Conservation (phyloP, 345 rosid species). For the Sisymbrium irio region DNA sequence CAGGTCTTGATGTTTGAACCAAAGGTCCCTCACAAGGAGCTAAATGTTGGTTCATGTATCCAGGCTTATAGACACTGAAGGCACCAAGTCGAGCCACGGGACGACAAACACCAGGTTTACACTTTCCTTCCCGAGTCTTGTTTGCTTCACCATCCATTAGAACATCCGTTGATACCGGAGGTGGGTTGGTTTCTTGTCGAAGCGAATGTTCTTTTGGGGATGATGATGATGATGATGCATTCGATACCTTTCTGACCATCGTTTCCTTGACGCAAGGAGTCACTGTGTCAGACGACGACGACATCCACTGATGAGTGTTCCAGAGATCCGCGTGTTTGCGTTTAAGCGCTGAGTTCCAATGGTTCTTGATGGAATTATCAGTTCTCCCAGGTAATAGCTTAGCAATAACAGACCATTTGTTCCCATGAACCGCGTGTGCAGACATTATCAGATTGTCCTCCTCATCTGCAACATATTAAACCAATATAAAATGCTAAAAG, state of each 20-base stretch:
- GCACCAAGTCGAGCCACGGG: constrained; percentile 68
- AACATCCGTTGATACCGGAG: neutral
- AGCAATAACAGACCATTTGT: constrained; percentile 81
- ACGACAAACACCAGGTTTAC: constrained; percentile 47
- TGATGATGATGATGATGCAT: constrained; percentile 38
- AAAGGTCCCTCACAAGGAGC: constrained; percentile 42
- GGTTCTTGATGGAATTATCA: constrained; percentile 81
- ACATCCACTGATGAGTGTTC: constrained; percentile 1
- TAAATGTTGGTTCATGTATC: constrained; percentile 36
- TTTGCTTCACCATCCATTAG: constrained; percentile 27
- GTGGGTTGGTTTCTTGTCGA: constrained; percentile 46
- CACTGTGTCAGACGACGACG: constrained; percentile 10
- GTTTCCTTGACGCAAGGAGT: constrained; percentile 32
- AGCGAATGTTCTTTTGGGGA: constrained; percentile 48
- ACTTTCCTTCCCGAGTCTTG: constrained; percentile 36
- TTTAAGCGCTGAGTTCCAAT: constrained; percentile 76
- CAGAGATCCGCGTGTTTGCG: constrained; percentile 24
- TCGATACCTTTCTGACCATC: constrained; percentile 37
- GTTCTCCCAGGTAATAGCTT: constrained; percentile 79
- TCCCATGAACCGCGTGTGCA: constrained; percentile 68
- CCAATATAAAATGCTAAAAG: no score
- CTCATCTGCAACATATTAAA: constrained; percentile 58
- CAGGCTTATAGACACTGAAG: constrained; percentile 45
- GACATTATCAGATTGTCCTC: constrained; percentile 60
- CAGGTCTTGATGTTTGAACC: constrained; percentile 42